Evolutionary conservation across 768 basidiomycete species (phyloP), one percentile per base, ranked within the genome.

Genomic region (Trametopsis cervina): DNA sequence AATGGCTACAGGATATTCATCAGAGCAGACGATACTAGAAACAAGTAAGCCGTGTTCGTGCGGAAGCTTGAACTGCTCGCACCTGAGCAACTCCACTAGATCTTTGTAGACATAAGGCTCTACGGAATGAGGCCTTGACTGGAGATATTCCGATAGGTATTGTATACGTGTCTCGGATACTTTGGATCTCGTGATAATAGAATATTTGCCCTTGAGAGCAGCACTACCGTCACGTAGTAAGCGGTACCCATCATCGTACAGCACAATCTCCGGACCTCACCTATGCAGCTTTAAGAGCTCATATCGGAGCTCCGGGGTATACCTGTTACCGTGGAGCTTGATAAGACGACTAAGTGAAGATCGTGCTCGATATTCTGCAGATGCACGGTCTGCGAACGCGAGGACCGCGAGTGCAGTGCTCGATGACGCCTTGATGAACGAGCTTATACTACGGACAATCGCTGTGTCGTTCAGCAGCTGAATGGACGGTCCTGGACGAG

Each of bases 31-130:
- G 13, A 39, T 17, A 25, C 45, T 39, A 37, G 45, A 12, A 13
- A 33, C 29, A 15, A 15, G 9, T 33, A 33, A 33, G 23, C 4
- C 9, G 4, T n/a, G 17, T 37, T 13, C 42, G 18, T 15, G 18
- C 25, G n/a, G 18, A 20, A 39, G 35, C 45, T 12, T 22, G n/a
- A n/a, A n/a, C n/a, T n/a, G n/a, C n/a, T n/a, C n/a, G n/a, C n/a
- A 46, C 45, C 37, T 22, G 3, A 46, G 22, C 7, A 46, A 35
- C 33, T 46, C 22, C 20, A 46, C 17, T 13, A 46, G 37, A 17
- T 46, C 45, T 25, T 38, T 21, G 37, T 38, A 46, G 9, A 39
- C 29, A 7, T 7, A 33, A 7, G 29, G 29, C 29, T 33, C 29
- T 15, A 33, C 29, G 29, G 29, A 15, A 7, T 33, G 29, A 7